Evolutionary conservation across 164 flowering plant genomes (phyloP).

Genomic region (Macadamia tetraphylla): DNA sequence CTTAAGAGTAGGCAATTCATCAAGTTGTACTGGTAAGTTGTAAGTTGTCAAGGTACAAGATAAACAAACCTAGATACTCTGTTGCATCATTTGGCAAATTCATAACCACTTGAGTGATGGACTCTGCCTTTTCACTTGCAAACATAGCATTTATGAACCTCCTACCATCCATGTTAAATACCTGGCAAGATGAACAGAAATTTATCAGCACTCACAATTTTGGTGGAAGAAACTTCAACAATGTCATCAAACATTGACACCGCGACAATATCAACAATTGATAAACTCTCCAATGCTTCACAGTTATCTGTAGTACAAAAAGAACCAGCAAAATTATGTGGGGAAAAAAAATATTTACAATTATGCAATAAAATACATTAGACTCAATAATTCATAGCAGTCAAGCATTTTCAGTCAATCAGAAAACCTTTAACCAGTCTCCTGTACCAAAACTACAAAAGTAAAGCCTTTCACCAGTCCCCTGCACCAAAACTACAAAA

Average conservation of each 20-base stretch:
- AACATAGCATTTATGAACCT: constrained; percentile 76
- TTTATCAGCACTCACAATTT: constrained; percentile 5
- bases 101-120: constrained; percentile 90
- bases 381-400: too few species aligned
- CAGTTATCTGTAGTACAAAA: too few species aligned
- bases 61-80: constrained; percentile 63
- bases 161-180: constrained; percentile 94
- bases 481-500: too few species aligned
- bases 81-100: constrained; percentile 87
- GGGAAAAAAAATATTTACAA: too few species aligned
- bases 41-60: not conserved
- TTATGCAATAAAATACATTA: too few species aligned
- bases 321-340: too few species aligned
- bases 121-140: constrained; percentile 40
- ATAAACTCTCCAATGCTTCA: too few species aligned
- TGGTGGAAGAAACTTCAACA: not conserved
- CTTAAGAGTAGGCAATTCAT: not conserved
- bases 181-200: constrained; percentile 31
- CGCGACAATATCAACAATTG: not conserved
- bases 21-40: not conserved
- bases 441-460: too few species aligned
- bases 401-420: too few species aligned
- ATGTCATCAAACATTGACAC: not conserved
- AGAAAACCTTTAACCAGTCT: too few species aligned
- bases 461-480: too few species aligned